Evolutionary conservation across 495 filamentous ascomycete species (phyloP).

Genomic region (Xylaria intraflava): DNA sequence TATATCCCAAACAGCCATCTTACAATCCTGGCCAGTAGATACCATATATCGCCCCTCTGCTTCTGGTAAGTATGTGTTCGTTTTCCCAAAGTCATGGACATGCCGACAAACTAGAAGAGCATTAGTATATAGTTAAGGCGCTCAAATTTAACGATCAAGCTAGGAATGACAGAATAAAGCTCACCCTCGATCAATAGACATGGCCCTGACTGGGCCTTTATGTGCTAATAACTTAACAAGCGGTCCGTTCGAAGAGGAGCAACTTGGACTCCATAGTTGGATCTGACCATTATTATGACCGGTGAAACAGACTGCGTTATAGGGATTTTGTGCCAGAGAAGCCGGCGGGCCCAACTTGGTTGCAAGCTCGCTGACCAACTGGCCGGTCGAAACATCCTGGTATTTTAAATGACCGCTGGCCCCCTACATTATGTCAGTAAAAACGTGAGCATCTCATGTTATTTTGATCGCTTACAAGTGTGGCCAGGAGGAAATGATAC

Average conservation of each 20-base stretch:
- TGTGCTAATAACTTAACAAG: constrained; percentile 94
- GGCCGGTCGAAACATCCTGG: constrained; percentile 88
- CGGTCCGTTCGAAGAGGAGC: constrained; percentile 54
- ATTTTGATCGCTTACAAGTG: constrained; percentile 51
- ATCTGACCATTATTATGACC: constrained; percentile 94
- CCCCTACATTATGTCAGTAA: constrained; percentile 45
- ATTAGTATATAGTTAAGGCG: background rate
- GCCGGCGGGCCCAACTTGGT: constrained; percentile 81
- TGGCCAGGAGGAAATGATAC: constrained; percentile 90
- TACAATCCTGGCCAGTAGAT: constrained; percentile 79
- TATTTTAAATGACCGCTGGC: constrained; percentile 86
- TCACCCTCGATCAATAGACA: constrained; percentile 66
- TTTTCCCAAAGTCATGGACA: background rate
- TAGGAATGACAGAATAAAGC: background rate
- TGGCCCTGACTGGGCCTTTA: constrained; percentile 78
- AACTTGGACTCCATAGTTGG: constrained; percentile 92
- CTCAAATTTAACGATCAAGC: background rate
- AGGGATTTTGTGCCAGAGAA: constrained; percentile 76
- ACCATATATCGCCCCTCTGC: constrained; percentile 86
- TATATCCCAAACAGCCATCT: constrained; percentile 95
- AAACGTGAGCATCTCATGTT: background rate
- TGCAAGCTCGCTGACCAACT: constrained; percentile 72
- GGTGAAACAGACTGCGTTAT: constrained; percentile 83
- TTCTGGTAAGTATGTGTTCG: background rate
- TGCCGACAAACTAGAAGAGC: background rate